Base-by-base conservation (phyloP, 495 filamentous ascomycete species). In the Staphylotrichum tortipilum region DNA sequence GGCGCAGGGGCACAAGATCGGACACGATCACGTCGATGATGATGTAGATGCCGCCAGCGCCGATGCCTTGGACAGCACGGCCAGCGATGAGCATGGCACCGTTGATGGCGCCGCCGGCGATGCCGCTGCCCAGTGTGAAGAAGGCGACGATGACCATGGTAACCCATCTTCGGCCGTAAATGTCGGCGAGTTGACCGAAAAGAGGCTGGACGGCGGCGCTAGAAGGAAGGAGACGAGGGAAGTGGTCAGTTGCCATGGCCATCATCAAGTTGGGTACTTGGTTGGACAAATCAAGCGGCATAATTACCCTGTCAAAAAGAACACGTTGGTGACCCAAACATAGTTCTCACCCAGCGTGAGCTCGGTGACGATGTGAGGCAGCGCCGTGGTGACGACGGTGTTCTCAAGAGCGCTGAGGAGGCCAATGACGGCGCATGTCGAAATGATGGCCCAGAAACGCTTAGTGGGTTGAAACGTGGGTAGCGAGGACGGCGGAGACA, bases 31-130 rank as follows among this genome's bases (percentile, higher is more conserved):
- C 86, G 58, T 92, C 88, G 26, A 84, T 79, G 51, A 91, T 64
- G 15, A 85, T 79, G 18, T 21, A 9, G 36, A 38, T 38, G 36
- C 36, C 17, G 44, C 88, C 88, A 28, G 83, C 82, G 17, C 87
- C 89, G 24, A 84, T 67, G 47, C 89, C 89, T 60, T 95, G 88
- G 29, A 95, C 69, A 1, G 80, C 80, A 56, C 88, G 70, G n/a
- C 83, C 88, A 0, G 75, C 76, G 38, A 94, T 77, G 49, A 94
- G 75, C 79, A 87, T 87, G 2, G 46, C 52, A 14, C 57, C 62
- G 24, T 30, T 56, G 1, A 49, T 50, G 1, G 71, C 64, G 21
- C 60, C 58, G 0, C 70, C 70, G 24, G 56, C 49, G 14, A 78
- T 60, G 7, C 71, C 67, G 19, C 72, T 69, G 8, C 75, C 77